Conservation (phyloP, 345 rosid genomes). For the Melaleuca quinquenervia region DNA sequence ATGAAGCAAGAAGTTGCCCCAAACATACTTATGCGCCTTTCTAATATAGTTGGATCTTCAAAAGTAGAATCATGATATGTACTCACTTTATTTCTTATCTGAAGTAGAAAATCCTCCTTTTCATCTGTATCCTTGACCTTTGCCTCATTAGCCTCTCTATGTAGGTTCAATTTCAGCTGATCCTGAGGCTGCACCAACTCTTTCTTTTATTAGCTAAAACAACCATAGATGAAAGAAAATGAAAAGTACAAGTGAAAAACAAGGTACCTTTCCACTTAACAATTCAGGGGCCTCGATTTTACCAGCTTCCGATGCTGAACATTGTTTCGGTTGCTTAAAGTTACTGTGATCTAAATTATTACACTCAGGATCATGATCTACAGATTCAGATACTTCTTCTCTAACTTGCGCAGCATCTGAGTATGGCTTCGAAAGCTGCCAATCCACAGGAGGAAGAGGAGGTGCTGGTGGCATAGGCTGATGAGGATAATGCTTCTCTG, state of each 20-base stretch:
- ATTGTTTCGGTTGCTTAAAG: constrained; percentile 18
- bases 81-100: constrained; percentile 82
- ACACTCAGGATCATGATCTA: constrained; percentile 19
- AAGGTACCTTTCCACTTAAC: neutral
- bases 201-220: neutral
- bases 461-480: constrained; percentile 50
- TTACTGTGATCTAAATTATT: constrained; percentile 14
- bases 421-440: constrained; percentile 38
- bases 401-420: constrained; percentile 20
- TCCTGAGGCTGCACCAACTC: constrained; percentile 21
- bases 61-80: neutral
- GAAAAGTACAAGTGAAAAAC: neutral
- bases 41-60: neutral
- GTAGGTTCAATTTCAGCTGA: constrained; percentile 27
- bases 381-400: constrained; percentile 19
- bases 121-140: constrained; percentile 33
- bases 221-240: neutral
- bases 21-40: neutral
- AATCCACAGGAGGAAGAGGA: constrained; percentile 68
- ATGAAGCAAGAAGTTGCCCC: neutral
- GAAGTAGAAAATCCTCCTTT: constrained; percentile 71
- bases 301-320: constrained; percentile 20
- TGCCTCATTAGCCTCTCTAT: constrained; percentile 27
- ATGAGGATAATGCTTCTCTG: constrained; percentile 8
- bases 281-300: neutral